These are phyloP conservation scores for Candida pseudoglaebosa DNA, from an alignment of 805 yeast genomes.

Conservation along the genomic window DNA sequence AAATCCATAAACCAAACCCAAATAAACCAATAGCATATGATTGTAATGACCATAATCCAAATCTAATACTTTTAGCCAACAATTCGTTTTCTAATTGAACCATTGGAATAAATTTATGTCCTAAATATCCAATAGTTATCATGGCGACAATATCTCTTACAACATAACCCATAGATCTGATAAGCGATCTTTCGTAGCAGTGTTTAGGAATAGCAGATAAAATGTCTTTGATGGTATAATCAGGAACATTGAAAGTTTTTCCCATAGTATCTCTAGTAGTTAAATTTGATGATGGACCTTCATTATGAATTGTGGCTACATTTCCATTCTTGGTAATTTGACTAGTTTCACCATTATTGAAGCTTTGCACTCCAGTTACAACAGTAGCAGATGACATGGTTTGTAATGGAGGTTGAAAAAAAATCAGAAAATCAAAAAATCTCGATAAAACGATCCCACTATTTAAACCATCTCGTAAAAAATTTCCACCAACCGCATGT, in stretches of 20 bases:
- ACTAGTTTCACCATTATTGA: neutral
- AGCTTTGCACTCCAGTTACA: constrained; percentile 2
- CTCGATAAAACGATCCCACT: too few species aligned
- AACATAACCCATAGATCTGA: constrained; percentile 49
- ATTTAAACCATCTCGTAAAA: neutral
- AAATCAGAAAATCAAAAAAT: neutral
- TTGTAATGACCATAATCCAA: constrained; percentile 39
- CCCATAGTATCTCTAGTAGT: constrained; percentile 52
- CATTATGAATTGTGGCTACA: constrained; percentile 9
- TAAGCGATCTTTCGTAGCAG: constrained; percentile 53
- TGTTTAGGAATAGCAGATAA: constrained; percentile 56
- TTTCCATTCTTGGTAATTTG: constrained; percentile 10
- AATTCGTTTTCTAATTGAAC: constrained; percentile 22
- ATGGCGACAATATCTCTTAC: constrained; percentile 48
- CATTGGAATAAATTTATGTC: constrained; percentile 40
- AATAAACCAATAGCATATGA: constrained; percentile 43
- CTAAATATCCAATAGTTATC: constrained; percentile 39
- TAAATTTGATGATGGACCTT: constrained; percentile 10
- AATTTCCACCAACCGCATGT: neutral
- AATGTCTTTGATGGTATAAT: constrained; percentile 55
- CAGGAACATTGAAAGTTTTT: constrained; percentile 56
- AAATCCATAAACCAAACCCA: constrained; percentile 58
- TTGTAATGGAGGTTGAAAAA: neutral
- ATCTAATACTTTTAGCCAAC: constrained; percentile 26
- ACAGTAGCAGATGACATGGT: constrained; percentile 7